A percentile compares a stretch with the other conserved stretches of the same genome.
Evolutionary conservation across 2,329 filamentous ascomycete species (phyloP).

Genomic region (Fusarium sp.): DNA sequence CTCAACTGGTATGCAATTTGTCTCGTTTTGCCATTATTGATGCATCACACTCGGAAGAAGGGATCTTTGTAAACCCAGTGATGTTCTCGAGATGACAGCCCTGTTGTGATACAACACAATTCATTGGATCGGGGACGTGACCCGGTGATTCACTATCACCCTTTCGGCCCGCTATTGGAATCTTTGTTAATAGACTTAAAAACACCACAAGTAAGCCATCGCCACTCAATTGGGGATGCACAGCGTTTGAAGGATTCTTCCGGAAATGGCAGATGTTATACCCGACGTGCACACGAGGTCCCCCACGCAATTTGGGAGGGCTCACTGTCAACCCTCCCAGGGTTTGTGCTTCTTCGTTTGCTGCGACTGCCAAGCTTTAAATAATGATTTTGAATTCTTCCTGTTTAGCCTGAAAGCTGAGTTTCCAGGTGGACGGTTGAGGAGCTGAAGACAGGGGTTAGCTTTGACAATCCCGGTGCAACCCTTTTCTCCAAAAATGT

Average conservation of each 20-base stretch:
- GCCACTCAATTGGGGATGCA: neutral
- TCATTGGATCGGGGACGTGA: neutral
- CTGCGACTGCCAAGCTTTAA: slow-evolving; percentile 11
- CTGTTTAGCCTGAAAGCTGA: slow-evolving; percentile 26
- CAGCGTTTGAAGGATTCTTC: slow-evolving; percentile 14
- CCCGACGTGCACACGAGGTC: neutral
- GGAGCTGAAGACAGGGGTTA: slow-evolving; percentile 14
- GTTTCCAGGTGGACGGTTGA: slow-evolving; percentile 24
- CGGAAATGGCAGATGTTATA: slow-evolving; percentile 4
- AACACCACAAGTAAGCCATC: neutral
- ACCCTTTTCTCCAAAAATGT: neutral
- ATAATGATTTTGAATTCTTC: neutral
- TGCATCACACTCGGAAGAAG: slow-evolving; percentile 13
- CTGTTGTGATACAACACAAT: neutral
- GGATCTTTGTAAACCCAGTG: neutral
- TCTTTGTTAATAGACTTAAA: neutral
- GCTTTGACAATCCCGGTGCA: neutral
- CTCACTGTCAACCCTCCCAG: slow-evolving; percentile 27
- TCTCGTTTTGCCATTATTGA: neutral
- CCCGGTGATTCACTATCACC: neutral
- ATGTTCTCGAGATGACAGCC: neutral
- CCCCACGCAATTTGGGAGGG: slow-evolving; percentile 21
- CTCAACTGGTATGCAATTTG: neutral
- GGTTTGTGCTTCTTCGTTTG: neutral
- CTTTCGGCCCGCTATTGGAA: neutral